Conservation (phyloP, 1,284 basidiomycete genomes). For the Leccinum solheimii region DNA sequence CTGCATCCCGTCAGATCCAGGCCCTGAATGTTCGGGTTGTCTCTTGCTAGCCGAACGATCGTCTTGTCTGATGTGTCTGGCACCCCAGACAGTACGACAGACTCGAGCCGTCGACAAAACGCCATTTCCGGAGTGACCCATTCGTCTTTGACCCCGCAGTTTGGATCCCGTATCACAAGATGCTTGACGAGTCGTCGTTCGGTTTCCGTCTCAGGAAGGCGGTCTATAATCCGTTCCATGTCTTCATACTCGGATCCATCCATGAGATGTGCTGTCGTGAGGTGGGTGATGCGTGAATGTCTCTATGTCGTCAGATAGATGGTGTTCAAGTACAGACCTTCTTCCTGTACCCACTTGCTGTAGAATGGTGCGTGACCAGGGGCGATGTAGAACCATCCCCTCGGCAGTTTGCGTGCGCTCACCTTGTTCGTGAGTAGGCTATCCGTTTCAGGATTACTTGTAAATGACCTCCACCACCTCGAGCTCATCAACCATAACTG, state of each 20-base stretch:
- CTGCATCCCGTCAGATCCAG: slow-evolving; percentile 80
- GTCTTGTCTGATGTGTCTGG: slow-evolving; percentile 69
- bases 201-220: slow-evolving; percentile 50
- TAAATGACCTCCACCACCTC: slow-evolving; percentile 48
- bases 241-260: slow-evolving; percentile 37
- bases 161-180: slow-evolving; percentile 47
- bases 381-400: neutral
- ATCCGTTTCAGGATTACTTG: neutral
- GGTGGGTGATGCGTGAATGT: slow-evolving; percentile 4
- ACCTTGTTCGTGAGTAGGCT: neutral
- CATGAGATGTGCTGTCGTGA: slow-evolving; percentile 14
- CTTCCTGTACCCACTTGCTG: neutral
- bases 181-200: slow-evolving; percentile 58
- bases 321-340: neutral
- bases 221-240: slow-evolving; percentile 53
- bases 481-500: slow-evolving; percentile 52
- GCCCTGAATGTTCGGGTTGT: slow-evolving; percentile 69
- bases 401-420: slow-evolving; percentile 30
- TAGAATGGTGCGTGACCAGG: neutral
- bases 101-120: slow-evolving; percentile 69
- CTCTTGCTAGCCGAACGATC: slow-evolving; percentile 60
- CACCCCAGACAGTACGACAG: slow-evolving; percentile 71
- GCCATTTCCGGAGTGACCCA: slow-evolving; percentile 63
- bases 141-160: slow-evolving; percentile 56
- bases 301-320: slow-evolving; percentile 3